A percentile compares a stretch with the other conserved stretches of the same genome.
phyloP scores from a whole-genome alignment of 106 monocot species.

The Apostasia ramifera region DNA sequence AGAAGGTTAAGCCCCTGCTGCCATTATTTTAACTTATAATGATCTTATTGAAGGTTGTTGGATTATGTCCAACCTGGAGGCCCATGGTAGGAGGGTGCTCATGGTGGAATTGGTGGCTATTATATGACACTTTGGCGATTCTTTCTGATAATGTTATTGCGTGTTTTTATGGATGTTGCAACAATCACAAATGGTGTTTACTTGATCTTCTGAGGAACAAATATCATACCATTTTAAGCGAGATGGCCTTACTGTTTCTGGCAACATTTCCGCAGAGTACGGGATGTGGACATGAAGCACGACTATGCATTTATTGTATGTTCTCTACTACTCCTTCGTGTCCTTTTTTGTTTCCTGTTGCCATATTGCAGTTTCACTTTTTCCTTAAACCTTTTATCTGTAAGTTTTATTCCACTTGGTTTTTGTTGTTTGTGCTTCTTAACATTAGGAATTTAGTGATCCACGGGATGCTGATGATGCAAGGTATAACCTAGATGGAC shows the following conservation, averaged over 20 bases:
- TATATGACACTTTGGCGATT: constrained; percentile 84
- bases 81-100: constrained; percentile 87
- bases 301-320: constrained; percentile 98
- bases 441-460: constrained; percentile 76
- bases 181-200: constrained; percentile 63
- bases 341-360: neutral
- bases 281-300: constrained; percentile 99
- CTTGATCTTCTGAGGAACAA: too few relatives aligned
- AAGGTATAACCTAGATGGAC: constrained; percentile 68
- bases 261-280: constrained; percentile 97
- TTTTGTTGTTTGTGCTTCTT: neutral
- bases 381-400: neutral
- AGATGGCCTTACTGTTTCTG: constrained; percentile 96
- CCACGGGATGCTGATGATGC: constrained; percentile 97
- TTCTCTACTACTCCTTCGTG: neutral
- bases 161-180: constrained; percentile 79
- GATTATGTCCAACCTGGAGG: constrained; percentile 88
- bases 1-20: constrained; percentile 43
- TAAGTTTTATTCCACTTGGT: neutral
- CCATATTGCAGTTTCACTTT: neutral
- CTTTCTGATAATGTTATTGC: constrained; percentile 68
- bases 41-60: constrained; percentile 99
- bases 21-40: constrained; percentile 73
- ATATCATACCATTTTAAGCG: constrained; percentile 30
- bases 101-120: constrained; percentile 93